These are phyloP conservation scores for Davidsoniella eucalypti DNA, from an alignment of 2,329 filamentous ascomycete genomes.

Conservation along the genomic window DNA sequence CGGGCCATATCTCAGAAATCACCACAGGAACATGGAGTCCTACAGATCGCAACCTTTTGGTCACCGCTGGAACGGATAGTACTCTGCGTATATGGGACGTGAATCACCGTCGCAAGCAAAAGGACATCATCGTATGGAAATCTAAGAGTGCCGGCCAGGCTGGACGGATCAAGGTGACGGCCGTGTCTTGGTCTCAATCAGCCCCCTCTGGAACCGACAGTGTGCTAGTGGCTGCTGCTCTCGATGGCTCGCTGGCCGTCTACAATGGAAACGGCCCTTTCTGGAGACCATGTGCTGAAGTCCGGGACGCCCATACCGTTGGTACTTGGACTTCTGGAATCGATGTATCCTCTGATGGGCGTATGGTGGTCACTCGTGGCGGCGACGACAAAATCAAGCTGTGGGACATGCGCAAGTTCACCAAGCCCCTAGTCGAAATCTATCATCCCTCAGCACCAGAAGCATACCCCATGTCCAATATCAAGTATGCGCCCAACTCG, in stretches of 20 bases:
- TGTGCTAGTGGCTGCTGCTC: constrained; percentile 62
- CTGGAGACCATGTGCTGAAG: constrained; percentile 63
- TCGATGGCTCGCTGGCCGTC: constrained; percentile 84
- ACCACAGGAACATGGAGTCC: constrained; percentile 86
- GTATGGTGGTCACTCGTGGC: constrained; percentile 77
- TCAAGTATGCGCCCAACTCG: constrained; percentile 73
- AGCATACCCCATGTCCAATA: constrained; percentile 71
- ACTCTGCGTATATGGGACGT: constrained; percentile 95
- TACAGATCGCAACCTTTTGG: constrained; percentile 64
- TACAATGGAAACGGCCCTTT: constrained; percentile 83
- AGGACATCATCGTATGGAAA: constrained; percentile 90
- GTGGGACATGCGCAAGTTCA: constrained; percentile 96
- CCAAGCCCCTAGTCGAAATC: constrained; percentile 65
- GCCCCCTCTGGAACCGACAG: constrained; percentile 62
- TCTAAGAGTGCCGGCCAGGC: constrained; percentile 76
- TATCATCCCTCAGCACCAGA: constrained; percentile 68
- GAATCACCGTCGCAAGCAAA: constrained; percentile 77
- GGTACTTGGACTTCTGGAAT: constrained; percentile 86
- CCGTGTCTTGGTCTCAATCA: constrained; percentile 63
- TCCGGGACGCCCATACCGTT: constrained; percentile 64
- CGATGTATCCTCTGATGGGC: constrained; percentile 78
- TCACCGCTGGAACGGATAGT: constrained; percentile 87
- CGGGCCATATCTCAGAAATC: constrained; percentile 86
- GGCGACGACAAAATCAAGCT: constrained; percentile 88
- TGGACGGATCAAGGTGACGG: constrained; percentile 84